These are phyloP conservation scores for Tricholoma flavovirens DNA, from an alignment of 768 basidiomycete genomes.

Conservation along the genomic window DNA sequence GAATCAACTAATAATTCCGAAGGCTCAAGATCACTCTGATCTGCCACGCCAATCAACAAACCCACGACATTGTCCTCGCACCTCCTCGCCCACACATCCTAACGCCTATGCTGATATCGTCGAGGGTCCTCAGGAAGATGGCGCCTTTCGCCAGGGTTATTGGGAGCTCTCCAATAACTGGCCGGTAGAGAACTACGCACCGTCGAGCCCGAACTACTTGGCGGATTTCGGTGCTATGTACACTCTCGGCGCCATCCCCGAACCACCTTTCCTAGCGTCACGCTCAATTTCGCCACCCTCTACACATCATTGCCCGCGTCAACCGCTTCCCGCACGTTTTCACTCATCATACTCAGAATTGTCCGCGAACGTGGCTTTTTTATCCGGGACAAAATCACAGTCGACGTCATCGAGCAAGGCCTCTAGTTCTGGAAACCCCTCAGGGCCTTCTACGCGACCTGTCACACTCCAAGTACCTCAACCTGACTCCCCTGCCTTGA, in stretches of 20 bases:
- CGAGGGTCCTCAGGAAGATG: not conserved
- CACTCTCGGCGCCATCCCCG: not conserved
- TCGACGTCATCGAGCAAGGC: not conserved
- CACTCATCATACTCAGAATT: constrained; percentile 24
- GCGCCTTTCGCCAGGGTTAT: not conserved
- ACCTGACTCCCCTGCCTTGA: not conserved
- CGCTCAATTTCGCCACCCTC: not conserved
- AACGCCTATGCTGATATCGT: not conserved
- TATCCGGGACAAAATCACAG: not conserved
- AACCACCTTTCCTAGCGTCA: not conserved
- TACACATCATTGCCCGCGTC: not conserved
- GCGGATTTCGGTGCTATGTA: not conserved
- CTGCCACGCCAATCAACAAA: not conserved
- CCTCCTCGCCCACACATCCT: not conserved
- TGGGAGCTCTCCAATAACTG: not conserved
- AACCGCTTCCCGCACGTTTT: constrained; percentile 5
- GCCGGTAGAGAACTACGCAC: not conserved
- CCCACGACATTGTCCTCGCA: not conserved
- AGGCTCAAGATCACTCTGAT: not conserved
- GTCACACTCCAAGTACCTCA: too few relatives aligned
- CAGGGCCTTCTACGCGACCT: not conserved
- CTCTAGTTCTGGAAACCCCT: not conserved
- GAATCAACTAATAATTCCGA: not conserved
- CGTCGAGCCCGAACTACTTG: not conserved
- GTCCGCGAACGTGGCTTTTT: constrained; percentile 16